phyloP scores from a whole-genome alignment of 2,329 filamentous ascomycete genomes.

The Epichloe sibirici region DNA sequence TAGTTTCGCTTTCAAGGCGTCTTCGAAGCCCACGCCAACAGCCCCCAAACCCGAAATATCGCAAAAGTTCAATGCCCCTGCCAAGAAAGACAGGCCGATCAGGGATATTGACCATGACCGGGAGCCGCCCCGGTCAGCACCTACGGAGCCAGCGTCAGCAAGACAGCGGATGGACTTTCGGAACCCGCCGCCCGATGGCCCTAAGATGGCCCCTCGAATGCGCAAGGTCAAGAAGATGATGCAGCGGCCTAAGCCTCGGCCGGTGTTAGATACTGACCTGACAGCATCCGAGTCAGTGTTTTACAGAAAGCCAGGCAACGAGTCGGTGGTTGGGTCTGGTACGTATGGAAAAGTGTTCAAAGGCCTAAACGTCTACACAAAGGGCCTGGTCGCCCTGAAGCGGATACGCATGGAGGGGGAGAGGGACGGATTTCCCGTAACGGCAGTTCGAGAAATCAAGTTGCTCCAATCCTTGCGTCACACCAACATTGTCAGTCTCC shows the following conservation, averaged over 20 bases:
- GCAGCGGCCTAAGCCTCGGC: conserved; percentile 59
- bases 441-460: conserved; percentile 83
- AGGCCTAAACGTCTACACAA: conserved; percentile 84
- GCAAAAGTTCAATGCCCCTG: conserved; percentile 53
- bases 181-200: conserved; percentile 21
- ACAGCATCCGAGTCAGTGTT: conserved; percentile 79
- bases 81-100: conserved; percentile 25
- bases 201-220: conserved; percentile 34
- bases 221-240: conserved; percentile 56
- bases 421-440: conserved; percentile 81
- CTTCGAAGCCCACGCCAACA: conserved; percentile 44
- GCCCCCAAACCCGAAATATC: conserved; percentile 54
- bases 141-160: conserved; percentile 41
- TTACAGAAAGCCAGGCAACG: conserved; percentile 91
- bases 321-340: conserved; percentile 88
- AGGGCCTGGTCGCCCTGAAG: conserved; percentile 72
- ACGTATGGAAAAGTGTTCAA: conserved; percentile 97
- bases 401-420: conserved; percentile 91
- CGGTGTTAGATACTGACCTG: conserved; percentile 59
- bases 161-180: conserved; percentile 26
- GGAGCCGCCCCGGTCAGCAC: conserved; percentile 36
- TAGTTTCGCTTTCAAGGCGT: conserved; percentile 83
- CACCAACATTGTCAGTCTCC: conserved; percentile 67
- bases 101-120: conserved; percentile 24
- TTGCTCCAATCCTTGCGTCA: conserved; percentile 78